These are phyloP conservation scores for Cladosporium sp. DNA, from an alignment of 2,329 filamentous ascomycete species.

Conservation along the genomic window DNA sequence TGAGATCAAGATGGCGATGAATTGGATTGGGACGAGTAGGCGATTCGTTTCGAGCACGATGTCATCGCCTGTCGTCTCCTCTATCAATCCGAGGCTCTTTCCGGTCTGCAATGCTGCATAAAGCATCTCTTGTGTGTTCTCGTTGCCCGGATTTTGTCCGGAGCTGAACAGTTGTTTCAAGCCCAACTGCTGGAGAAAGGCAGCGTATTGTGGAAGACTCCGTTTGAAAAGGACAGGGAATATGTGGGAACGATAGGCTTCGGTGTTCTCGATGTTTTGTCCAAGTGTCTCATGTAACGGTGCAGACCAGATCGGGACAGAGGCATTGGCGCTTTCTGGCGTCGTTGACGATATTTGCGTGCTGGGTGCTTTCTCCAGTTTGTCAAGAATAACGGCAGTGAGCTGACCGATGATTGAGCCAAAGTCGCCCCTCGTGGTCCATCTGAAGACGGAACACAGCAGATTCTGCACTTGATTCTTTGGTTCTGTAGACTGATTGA, in stretches of 20 bases:
- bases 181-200: constrained; percentile 35
- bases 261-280: constrained; percentile 31
- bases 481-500: not conserved
- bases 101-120: constrained; percentile 37
- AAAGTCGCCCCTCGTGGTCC: constrained; percentile 32
- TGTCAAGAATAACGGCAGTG: constrained; percentile 26
- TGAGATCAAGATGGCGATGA: constrained; percentile 34
- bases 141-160: not conserved
- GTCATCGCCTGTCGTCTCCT: constrained; percentile 26
- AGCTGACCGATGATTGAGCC: constrained; percentile 28
- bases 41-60: constrained; percentile 24
- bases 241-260: constrained; percentile 40
- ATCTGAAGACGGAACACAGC: constrained; percentile 18
- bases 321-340: not conserved
- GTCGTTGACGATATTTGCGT: not conserved
- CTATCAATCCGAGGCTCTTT: constrained; percentile 41
- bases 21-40: constrained; percentile 49
- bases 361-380: constrained; percentile 15
- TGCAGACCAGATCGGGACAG: constrained; percentile 19
- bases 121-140: constrained; percentile 17
- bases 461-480: constrained; percentile 10
- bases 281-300: constrained; percentile 18
- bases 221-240: constrained; percentile 43
- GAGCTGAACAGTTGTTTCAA: constrained; percentile 27
- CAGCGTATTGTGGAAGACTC: constrained; percentile 33